Conservation (phyloP, 768 basidiomycete species). For the Suillus subaureus region DNA sequence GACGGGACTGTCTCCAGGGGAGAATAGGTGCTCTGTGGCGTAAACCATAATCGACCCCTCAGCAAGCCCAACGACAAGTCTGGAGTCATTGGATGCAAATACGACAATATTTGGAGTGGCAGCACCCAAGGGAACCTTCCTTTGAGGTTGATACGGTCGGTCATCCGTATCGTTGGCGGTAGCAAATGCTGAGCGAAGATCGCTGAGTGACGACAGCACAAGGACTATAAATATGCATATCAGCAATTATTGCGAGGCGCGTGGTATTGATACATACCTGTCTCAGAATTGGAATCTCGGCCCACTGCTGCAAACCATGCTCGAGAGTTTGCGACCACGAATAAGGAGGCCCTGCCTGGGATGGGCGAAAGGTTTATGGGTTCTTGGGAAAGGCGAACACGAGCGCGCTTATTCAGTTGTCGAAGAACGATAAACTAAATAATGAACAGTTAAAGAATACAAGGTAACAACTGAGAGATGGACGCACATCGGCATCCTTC, state of each 20-base stretch:
- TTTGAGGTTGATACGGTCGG: constrained; percentile 52
- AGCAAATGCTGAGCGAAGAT: constrained; percentile 58
- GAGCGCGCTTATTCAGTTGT: constrained; percentile 59
- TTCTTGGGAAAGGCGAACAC: constrained; percentile 61
- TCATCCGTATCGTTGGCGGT: constrained; percentile 41
- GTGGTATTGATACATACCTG: constrained; percentile 35
- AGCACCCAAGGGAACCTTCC: constrained; percentile 45
- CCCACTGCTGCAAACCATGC: constrained; percentile 74
- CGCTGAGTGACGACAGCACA: constrained; percentile 58
- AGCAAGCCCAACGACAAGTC: constrained; percentile 58
- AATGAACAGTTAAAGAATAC: constrained; percentile 12
- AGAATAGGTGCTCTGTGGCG: constrained; percentile 55
- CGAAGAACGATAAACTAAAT: constrained; percentile 41
- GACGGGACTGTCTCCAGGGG: constrained; percentile 43
- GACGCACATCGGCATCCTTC: constrained; percentile 34
- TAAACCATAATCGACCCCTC: constrained; percentile 64
- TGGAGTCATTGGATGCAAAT: constrained; percentile 62
- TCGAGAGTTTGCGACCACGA: constrained; percentile 59
- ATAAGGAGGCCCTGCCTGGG: constrained; percentile 50
- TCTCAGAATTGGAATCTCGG: constrained; percentile 34
- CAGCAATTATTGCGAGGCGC: neutral
- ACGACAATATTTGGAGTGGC: constrained; percentile 54
- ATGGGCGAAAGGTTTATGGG: constrained; percentile 45
- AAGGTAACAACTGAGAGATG: neutral
- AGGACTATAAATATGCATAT: constrained; percentile 44